Conservation (phyloP, 2,329 filamentous ascomycete genomes). For the Ophiobolus disseminans region DNA sequence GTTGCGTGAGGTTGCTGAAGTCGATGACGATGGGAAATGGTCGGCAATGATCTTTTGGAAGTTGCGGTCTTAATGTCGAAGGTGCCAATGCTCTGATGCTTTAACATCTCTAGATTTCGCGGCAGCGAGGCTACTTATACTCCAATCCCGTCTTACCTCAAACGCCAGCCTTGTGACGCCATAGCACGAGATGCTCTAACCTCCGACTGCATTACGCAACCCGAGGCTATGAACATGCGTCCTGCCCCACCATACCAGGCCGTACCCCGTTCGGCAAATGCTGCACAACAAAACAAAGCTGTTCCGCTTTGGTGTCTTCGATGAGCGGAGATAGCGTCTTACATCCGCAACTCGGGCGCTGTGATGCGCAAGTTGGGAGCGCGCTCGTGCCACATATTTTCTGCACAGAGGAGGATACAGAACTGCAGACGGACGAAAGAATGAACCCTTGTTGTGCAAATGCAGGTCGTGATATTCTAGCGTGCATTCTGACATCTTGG, state of each 20-base stretch:
- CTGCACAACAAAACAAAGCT: no score
- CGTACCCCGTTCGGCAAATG: constrained; percentile 3
- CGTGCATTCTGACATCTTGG: no score
- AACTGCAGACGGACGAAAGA: no score
- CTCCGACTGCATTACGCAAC: not conserved
- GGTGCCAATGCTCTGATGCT: not conserved
- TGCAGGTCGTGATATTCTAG: no score
- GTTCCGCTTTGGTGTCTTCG: no score
- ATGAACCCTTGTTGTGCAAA: no score
- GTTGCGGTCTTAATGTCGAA: not conserved
- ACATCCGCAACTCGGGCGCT: no score
- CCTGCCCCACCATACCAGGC: constrained; percentile 3
- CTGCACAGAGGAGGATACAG: no score
- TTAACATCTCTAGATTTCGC: not conserved
- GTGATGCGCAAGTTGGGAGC: no score
- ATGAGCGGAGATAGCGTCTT: no score
- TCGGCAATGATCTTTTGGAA: not conserved
- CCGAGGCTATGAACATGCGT: not conserved
- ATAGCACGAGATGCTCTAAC: not conserved
- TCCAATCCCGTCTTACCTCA: not conserved
- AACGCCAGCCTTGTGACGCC: constrained; percentile 1
- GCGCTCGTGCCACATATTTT: no score
- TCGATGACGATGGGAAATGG: not conserved
- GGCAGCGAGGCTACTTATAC: not conserved
- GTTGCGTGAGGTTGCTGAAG: not conserved